phyloP scores from a whole-genome alignment of 2,329 filamentous ascomycete species.

The Zymoseptoria crescenta region DNA sequence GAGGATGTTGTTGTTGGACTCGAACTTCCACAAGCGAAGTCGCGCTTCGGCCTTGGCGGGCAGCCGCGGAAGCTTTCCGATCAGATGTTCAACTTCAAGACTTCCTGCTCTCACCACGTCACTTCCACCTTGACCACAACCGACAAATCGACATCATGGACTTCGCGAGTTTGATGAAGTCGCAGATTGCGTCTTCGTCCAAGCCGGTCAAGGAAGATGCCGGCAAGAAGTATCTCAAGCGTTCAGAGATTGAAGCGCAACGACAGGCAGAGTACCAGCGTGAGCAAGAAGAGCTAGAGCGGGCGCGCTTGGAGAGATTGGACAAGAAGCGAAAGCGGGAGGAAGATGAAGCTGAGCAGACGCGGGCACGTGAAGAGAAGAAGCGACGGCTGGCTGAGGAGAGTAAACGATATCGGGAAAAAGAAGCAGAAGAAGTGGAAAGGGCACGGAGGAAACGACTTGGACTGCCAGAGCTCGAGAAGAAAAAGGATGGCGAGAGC shows the following conservation, averaged over 20 bases:
- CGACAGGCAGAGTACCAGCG: constrained; percentile 71
- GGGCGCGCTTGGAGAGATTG: constrained; percentile 60
- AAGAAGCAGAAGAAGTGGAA: constrained; percentile 67
- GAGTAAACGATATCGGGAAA: constrained; percentile 59
- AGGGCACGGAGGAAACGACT: constrained; percentile 63
- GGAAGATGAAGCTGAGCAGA: constrained; percentile 69
- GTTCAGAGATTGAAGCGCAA: constrained; percentile 76
- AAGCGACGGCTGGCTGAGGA: constrained; percentile 73
- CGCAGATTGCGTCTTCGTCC: constrained; percentile 60
- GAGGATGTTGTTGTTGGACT: background rate
- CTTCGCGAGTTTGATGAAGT: constrained; percentile 87
- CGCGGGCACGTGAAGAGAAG: constrained; percentile 70
- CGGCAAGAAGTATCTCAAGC: constrained; percentile 70
- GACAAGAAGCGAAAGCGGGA: constrained; percentile 81
- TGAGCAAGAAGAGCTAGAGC: constrained; percentile 68
- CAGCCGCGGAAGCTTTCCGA: background rate
- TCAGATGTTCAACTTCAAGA: background rate
- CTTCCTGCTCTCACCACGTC: background rate
- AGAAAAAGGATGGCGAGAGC: constrained; percentile 36
- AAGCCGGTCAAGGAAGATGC: constrained; percentile 55
- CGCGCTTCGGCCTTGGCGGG: background rate
- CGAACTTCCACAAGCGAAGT: background rate
- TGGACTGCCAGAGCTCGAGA: constrained; percentile 66
- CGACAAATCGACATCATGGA: constrained; percentile 59
- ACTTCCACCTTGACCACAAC: background rate